These are phyloP conservation scores for Ophiostoma piceae DNA, from an alignment of 2,329 filamentous ascomycete species.

Conservation along the genomic window DNA sequence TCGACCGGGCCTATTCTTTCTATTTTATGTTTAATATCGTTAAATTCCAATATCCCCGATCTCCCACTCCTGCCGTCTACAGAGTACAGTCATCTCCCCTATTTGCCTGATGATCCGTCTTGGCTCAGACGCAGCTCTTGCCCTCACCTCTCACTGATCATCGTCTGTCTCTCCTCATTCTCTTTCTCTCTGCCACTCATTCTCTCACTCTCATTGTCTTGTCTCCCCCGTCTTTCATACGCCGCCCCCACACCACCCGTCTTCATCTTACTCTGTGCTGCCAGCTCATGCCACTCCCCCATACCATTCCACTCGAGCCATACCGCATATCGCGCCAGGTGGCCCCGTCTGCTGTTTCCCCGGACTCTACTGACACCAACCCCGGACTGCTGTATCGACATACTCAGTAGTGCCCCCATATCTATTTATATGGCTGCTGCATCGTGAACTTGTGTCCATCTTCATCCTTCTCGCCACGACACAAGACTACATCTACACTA, in stretches of 20 bases:
- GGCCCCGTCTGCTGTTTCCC: background rate
- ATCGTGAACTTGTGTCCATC: background rate
- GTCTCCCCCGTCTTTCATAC: background rate
- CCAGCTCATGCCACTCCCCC: slow-evolving; percentile 8
- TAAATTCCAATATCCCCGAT: background rate
- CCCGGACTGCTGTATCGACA: background rate
- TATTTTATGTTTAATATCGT: background rate
- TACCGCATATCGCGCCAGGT: background rate
- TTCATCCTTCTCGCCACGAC: background rate
- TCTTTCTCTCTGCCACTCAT: background rate
- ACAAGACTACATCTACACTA: background rate
- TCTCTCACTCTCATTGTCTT: background rate
- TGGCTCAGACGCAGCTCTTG: slow-evolving; percentile 8
- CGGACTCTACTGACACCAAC: background rate
- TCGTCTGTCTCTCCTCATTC: background rate
- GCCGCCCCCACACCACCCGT: slow-evolving; percentile 8
- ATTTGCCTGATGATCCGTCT: slow-evolving; percentile 5
- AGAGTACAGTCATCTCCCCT: background rate
- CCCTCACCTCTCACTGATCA: slow-evolving; percentile 3
- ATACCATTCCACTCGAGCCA: slow-evolving; percentile 4
- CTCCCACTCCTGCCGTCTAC: background rate
- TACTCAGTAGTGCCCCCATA: background rate
- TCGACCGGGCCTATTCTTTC: background rate
- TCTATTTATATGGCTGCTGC: background rate
- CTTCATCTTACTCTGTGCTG: background rate